phyloP scores from a whole-genome alignment of 139 green algal species.

The Spirogloea muscicola region DNA sequence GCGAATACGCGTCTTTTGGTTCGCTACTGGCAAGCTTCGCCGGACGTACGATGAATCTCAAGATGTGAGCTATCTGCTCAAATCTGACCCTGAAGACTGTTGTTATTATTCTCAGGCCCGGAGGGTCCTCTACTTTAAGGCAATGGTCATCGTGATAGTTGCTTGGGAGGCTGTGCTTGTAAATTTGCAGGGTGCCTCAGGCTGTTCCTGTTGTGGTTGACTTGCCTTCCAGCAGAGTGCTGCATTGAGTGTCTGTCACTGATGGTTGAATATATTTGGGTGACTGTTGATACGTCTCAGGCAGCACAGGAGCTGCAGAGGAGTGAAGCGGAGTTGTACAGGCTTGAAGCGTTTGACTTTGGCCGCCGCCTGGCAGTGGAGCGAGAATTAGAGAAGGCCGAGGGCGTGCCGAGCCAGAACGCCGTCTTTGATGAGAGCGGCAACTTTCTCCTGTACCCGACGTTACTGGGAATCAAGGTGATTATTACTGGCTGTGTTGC shows the following conservation, averaged over 20 bases:
- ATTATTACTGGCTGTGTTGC: not conserved
- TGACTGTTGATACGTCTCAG: constrained; percentile 23
- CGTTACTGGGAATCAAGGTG: constrained; percentile 88
- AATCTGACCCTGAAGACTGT: too few species aligned
- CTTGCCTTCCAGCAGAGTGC: not conserved
- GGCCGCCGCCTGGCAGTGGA: constrained; percentile 58
- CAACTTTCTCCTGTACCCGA: constrained; percentile 84
- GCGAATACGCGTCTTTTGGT: constrained; percentile 82
- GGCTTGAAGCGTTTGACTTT: constrained; percentile 91
- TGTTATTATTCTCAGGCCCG: too few species aligned
- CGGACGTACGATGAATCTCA: constrained; percentile 82
- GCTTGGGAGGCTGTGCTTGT: not conserved
- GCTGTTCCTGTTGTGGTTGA: not conserved
- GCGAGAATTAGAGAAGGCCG: constrained; percentile 58
- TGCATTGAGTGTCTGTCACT: not conserved
- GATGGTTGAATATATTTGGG: not conserved
- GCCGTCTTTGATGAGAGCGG: constrained; percentile 89
- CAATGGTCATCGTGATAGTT: too few species aligned
- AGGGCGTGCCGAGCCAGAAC: constrained; percentile 60
- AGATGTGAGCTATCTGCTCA: too few species aligned
- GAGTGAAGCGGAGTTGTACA: constrained; percentile 55
- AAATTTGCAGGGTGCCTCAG: not conserved
- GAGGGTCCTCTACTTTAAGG: too few species aligned
- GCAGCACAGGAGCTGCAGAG: constrained; percentile 78
- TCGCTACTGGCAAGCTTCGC: constrained; percentile 78